These are phyloP conservation scores for Penicillium sclerotiorum DNA, from an alignment of 2,329 filamentous ascomycete genomes.

Conservation along the genomic window DNA sequence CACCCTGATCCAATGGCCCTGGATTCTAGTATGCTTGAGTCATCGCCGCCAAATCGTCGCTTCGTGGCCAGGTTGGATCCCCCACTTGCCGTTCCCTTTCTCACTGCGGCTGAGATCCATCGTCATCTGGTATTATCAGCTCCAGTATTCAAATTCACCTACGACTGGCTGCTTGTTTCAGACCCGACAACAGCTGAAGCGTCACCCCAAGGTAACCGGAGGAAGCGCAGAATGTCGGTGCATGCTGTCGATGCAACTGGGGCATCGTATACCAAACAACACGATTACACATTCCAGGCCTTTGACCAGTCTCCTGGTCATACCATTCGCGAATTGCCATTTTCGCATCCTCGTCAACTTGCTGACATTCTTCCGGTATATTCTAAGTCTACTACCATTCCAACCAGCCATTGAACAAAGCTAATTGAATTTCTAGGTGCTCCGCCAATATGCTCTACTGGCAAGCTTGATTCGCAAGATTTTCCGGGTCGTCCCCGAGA, in stretches of 20 bases:
- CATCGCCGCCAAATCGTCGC: constrained; percentile 45
- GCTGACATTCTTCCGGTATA: constrained; percentile 47
- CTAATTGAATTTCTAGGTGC: constrained; percentile 31
- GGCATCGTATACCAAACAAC: constrained; percentile 33
- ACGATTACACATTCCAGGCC: constrained; percentile 47
- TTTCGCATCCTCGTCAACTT: constrained; percentile 50
- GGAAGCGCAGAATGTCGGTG: constrained; percentile 37
- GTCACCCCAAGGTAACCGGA: constrained; percentile 30
- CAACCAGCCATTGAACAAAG: not conserved
- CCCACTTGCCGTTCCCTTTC: constrained; percentile 45
- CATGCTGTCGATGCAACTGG: constrained; percentile 35
- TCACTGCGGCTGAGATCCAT: constrained; percentile 46
- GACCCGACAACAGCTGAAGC: constrained; percentile 25
- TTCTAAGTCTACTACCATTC: not conserved
- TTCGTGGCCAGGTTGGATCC: constrained; percentile 49
- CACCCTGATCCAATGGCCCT: constrained; percentile 40
- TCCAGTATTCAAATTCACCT: constrained; percentile 44
- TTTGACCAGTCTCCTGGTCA: constrained; percentile 45
- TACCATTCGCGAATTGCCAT: constrained; percentile 45
- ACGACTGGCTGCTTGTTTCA: constrained; percentile 43
- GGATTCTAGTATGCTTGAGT: constrained; percentile 40
- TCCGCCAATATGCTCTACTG: constrained; percentile 49
- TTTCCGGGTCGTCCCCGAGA: constrained; percentile 29
- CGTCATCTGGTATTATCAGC: constrained; percentile 43
- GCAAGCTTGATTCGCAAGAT: constrained; percentile 42